phyloP scores from a whole-genome alignment of 495 filamentous ascomycete species.

The Achaetomiella virescens region DNA sequence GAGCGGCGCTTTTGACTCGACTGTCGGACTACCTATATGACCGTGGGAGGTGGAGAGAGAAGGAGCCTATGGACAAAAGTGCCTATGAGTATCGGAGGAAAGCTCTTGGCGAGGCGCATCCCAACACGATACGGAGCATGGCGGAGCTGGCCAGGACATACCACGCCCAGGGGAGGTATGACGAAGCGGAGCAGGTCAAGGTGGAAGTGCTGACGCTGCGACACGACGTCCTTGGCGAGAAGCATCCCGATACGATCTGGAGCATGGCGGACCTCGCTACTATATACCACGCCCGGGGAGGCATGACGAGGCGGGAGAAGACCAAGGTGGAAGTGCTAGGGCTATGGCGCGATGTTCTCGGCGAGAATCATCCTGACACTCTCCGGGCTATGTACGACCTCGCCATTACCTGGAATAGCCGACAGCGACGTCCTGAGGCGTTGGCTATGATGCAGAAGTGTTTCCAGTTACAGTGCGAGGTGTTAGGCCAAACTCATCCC shows the following conservation, averaged over 20 bases:
- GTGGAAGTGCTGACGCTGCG: slow-evolving; percentile 18
- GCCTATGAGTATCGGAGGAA: not conserved
- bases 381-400: slow-evolving; percentile 19
- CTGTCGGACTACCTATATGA: slow-evolving; percentile 14
- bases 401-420: slow-evolving; percentile 20
- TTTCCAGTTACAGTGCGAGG: too few relatives aligned
- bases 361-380: slow-evolving; percentile 26
- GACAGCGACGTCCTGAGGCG: not conserved
- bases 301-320: not conserved
- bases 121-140: not conserved
- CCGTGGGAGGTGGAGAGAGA: not conserved
- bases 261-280: not conserved
- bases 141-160: slow-evolving; percentile 13
- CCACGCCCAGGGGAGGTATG: slow-evolving; percentile 20
- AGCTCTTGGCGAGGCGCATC: not conserved
- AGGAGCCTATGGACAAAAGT: not conserved
- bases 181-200: slow-evolving; percentile 28
- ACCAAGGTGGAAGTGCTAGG: not conserved
- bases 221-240: slow-evolving; percentile 25
- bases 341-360: not conserved
- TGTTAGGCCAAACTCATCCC: too few relatives aligned
- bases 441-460: too few relatives aligned
- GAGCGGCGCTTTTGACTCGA: slow-evolving; percentile 13
- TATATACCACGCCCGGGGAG: not conserved
- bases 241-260: not conserved